Conservation (phyloP, 331 rosid species). For the Malus hybrid region DNA sequence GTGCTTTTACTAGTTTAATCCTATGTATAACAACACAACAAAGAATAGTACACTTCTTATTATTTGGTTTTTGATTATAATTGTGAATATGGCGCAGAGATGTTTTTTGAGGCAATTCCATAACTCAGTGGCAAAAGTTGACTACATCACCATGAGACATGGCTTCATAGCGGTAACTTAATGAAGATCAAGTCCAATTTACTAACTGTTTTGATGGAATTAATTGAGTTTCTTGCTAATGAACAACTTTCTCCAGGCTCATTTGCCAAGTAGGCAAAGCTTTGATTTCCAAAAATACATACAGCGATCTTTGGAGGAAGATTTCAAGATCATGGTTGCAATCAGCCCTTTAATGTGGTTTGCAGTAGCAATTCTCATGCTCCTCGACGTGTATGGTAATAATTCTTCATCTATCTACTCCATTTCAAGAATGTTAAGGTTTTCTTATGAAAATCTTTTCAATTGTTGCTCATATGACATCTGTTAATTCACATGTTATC, state of each 20-base stretch:
- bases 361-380: constrained; percentile 33
- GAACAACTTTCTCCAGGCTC: constrained; percentile 31
- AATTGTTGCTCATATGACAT: no score
- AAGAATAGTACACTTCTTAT: neutral
- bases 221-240: neutral
- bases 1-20: constrained; percentile 1
- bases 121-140: constrained; percentile 49
- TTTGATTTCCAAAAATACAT: constrained; percentile 49
- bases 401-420: neutral
- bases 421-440: no score
- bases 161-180: constrained; percentile 40
- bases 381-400: constrained; percentile 49
- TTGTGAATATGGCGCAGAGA: constrained; percentile 32
- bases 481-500: no score
- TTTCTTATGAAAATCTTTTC: no score
- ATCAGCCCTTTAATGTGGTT: constrained; percentile 62
- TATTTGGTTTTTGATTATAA: neutral
- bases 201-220: neutral
- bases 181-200: neutral
- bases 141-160: constrained; percentile 50
- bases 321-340: constrained; percentile 44
- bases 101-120: constrained; percentile 56
- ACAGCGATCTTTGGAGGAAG: constrained; percentile 41
- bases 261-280: constrained; percentile 24
- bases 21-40: neutral